Conservation (phyloP, 2,329 filamentous ascomycete genomes). For the Trichoderma pleuroti region DNA sequence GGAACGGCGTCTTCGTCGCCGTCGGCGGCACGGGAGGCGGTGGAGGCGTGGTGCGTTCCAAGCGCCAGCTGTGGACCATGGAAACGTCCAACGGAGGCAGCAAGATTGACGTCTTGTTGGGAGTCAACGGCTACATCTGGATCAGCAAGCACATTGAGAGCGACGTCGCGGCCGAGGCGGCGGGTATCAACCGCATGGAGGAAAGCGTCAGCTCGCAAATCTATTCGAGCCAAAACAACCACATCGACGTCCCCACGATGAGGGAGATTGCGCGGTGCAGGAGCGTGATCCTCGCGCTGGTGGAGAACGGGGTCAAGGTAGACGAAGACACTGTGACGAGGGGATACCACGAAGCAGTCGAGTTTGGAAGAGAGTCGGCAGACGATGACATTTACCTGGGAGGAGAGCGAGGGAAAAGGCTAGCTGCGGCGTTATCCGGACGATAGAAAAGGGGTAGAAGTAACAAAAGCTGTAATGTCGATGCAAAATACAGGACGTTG, state of each 20-base stretch:
- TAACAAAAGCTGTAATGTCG: not conserved
- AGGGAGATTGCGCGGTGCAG: slow-evolving; percentile 82
- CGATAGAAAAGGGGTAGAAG: slow-evolving; percentile 19
- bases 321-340: slow-evolving; percentile 85
- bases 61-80: slow-evolving; percentile 85
- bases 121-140: slow-evolving; percentile 97
- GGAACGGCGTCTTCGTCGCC: slow-evolving; percentile 85
- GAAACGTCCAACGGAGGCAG: slow-evolving; percentile 53
- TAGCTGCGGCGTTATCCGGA: slow-evolving; percentile 41
- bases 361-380: slow-evolving; percentile 62
- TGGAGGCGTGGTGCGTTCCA: slow-evolving; percentile 76
- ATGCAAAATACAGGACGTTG: not conserved
- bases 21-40: slow-evolving; percentile 82
- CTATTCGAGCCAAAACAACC: slow-evolving; percentile 94
- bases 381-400: slow-evolving; percentile 60
- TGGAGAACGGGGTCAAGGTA: slow-evolving; percentile 76
- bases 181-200: slow-evolving; percentile 77
- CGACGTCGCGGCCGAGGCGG: slow-evolving; percentile 45
- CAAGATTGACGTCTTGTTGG: slow-evolving; percentile 80
- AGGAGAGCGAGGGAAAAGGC: slow-evolving; percentile 51
- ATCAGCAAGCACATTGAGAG: slow-evolving; percentile 78
- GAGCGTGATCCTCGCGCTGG: slow-evolving; percentile 76
- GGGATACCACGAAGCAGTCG: slow-evolving; percentile 78
- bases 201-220: slow-evolving; percentile 81
- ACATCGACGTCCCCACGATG: slow-evolving; percentile 71